Evolutionary conservation across 352 stramenopile genomes (phyloP), one percentile per base, ranked within the genome.

Genomic region (Phytophthora crassamura): DNA sequence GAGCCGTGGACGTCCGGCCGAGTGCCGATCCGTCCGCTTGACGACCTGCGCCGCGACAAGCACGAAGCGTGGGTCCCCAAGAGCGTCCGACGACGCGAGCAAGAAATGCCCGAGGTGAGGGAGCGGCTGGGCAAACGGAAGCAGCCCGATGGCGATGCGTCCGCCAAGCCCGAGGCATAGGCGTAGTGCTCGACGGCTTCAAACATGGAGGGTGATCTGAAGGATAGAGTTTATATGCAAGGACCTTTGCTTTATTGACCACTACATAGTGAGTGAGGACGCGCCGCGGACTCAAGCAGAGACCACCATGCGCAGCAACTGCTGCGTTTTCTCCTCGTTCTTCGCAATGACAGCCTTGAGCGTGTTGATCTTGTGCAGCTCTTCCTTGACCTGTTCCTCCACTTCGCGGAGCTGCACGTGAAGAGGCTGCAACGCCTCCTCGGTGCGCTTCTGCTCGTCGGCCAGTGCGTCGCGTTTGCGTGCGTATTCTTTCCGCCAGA

Each of bases 281-380:
- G 7, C n/a, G n/a, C n/a, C 34, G 33, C 30, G 43, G 34, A 7
- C 30, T 73, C 62, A 94, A 33, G 88, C 79, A 7, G 84, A 91
- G 16, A 97, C 88, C 22, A 97, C 91, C 75, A 96, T 90, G 41
- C 86, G 79, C 53, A 98, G 64, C 18, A 98, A 77, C 64, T 95
- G 81, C 47, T 93, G 78, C 7, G 96, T 97, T 67, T 95, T 94
- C 52, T 95, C 87, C 50, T 98, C 94, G 69, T 98, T 98, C 69
- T 93, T 97, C 20, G 87, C 80, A 53, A 98, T 98, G 25, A 78
- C 93, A 16, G 91, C 88, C 72, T 98, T 98, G 59, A 97, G 74
- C 32, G 82, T 84, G 60, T 95, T 92, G 74, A 98, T 97, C 71
- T 95, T 96, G 77, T 94, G 78, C 25, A 96, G 72, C 41, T 97